Conservation (phyloP, 78 protist species). For the Bigelowiella natans region DNA sequence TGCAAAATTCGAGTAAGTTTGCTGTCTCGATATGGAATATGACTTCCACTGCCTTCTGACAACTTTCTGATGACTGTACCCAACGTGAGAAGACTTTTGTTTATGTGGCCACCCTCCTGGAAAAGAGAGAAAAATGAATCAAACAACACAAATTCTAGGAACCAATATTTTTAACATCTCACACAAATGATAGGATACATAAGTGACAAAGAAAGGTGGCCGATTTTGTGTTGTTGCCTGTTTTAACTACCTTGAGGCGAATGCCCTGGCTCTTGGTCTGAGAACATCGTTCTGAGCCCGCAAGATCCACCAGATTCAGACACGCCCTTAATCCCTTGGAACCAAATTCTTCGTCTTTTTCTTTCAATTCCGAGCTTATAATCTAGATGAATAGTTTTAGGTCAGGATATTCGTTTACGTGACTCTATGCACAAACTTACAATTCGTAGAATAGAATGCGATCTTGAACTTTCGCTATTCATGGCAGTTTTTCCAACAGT, state of each 20-base stretch:
- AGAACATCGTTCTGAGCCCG: conserved; percentile 65
- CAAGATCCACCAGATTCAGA: conserved; percentile 72
- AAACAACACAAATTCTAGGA: too few relatives aligned
- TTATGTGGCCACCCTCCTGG: conserved; percentile 67
- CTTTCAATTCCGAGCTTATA: not conserved
- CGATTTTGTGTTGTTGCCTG: not conserved
- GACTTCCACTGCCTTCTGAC: not conserved
- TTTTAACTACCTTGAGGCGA: conserved; percentile 37
- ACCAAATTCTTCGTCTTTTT: too few relatives aligned
- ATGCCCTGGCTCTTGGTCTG: conserved; percentile 65
- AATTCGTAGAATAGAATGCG: conserved; percentile 72
- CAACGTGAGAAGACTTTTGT: conserved; percentile 56
- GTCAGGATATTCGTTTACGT: not conserved
- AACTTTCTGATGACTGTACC: conserved; percentile 55
- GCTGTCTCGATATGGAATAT: conserved; percentile 66
- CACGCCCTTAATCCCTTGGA: not conserved
- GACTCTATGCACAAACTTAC: conserved; percentile 30
- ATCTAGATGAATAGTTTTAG: not conserved
- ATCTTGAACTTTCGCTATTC: conserved; percentile 65
- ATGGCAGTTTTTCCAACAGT: conserved; percentile 56
- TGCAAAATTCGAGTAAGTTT: conserved; percentile 64
- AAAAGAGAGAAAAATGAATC: too few relatives aligned
- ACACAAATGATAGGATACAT: too few relatives aligned
- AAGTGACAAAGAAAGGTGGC: too few relatives aligned
- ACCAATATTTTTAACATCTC: too few relatives aligned